Evolutionary conservation across 257 asterid species (phyloP), one percentile per base, ranked within the genome.

Genomic region (Solanum medicagineum): DNA sequence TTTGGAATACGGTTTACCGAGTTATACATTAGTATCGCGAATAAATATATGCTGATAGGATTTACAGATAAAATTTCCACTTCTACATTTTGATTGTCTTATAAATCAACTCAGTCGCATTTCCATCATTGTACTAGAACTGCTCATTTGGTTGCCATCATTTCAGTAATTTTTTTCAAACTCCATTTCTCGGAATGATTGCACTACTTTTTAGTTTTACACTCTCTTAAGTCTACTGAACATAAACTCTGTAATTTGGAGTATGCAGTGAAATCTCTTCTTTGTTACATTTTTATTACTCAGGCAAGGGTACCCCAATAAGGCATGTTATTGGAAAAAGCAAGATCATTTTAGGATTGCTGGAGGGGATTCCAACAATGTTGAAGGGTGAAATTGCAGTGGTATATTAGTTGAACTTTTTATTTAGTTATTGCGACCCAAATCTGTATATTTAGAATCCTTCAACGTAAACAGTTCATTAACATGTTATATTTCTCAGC

Each of bases 321-420:
- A 91, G 99, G 92, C 93, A 91, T 83, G 97, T 97, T 75, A 70
- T 97, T 90, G 99, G 99, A n/a, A 97, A 94, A 90, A 94, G 94
- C 93, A 95, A 94, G 91, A 83, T 95, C 88, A 81, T 97, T 87
- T 85, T 95, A 89, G 99, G 99, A 87, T 86, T 95, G 91, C 88
- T 97, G 12, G 98, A 95, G 91, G 98, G 99, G 80, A 89, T 97
- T 81, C 95, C 97, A 20, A 94, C 99, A 69, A 94, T 95, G 99
- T 87, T 91, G 88, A 89, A 83, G 86, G 98, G 95, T 74, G 99
- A 95, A 94, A 92, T 97, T 89, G 96, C 99, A 83, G 90, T 97
- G 98, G 98, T 97, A 75, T 70, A 87, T 81, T 19, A 53, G 44
- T 68, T 57, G 85, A 83, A 57, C 84, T 77, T 53, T 60, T 40